A percentile compares a stretch with the other conserved stretches of the same genome.
These are phyloP conservation scores for Vinca minor DNA, from an alignment of 257 asterid species.

Conservation along the genomic window DNA sequence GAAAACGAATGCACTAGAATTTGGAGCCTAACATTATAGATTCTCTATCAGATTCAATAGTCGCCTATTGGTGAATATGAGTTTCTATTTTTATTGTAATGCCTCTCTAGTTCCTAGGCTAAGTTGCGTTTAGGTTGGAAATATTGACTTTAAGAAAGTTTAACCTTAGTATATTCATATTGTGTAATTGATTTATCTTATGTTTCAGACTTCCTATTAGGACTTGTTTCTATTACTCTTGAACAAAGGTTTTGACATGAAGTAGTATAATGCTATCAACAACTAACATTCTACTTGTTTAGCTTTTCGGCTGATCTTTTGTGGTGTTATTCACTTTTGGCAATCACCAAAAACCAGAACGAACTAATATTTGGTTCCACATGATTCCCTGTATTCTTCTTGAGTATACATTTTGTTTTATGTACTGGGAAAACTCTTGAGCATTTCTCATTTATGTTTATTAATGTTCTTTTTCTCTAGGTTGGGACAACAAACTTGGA, in stretches of 20 bases:
- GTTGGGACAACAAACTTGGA: neutral
- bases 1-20: neutral
- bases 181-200: neutral
- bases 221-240: no score
- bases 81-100: neutral
- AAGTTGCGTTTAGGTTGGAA: neutral
- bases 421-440: neutral
- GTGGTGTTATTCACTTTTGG: neutral
- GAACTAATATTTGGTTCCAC: neutral
- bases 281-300: neutral
- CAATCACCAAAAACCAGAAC: neutral
- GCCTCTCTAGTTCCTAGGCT: neutral
- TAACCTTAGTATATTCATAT: no score
- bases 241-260: no score
- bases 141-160: neutral
- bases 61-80: neutral
- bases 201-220: neutral
- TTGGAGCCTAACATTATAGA: neutral
- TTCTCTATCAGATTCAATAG: neutral
- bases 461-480: neutral
- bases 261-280: neutral
- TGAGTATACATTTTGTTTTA: neutral
- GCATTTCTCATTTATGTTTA: neutral
- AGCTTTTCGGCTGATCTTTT: constrained; percentile 1
- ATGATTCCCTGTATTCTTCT: neutral